Percentiles rank a stretch among this genome's conserved stretches.
Conservation (phyloP, 2,329 filamentous ascomycete species). For the Diaporthe longicolla region DNA sequence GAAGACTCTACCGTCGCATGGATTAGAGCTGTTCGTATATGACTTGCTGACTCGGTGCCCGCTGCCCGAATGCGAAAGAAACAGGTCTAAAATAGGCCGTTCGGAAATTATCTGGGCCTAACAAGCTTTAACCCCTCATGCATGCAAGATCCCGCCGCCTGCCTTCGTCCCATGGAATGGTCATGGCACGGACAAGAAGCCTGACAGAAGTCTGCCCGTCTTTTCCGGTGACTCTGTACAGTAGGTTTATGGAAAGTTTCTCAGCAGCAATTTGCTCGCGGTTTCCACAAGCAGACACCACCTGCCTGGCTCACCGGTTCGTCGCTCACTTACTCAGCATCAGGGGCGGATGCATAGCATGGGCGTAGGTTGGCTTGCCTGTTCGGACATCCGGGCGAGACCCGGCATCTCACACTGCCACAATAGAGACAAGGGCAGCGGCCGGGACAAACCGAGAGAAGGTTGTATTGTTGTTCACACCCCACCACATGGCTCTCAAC, state of each 20-base stretch:
- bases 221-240: neutral
- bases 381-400: slow-evolving; percentile 19
- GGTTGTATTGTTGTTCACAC: neutral
- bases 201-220: slow-evolving; percentile 31
- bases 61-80: slow-evolving; percentile 8
- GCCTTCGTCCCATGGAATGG: slow-evolving; percentile 6
- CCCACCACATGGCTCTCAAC: neutral
- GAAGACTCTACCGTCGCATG: slow-evolving; percentile 14
- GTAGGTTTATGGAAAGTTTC: neutral
- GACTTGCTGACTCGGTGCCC: slow-evolving; percentile 3
- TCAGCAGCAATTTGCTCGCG: neutral
- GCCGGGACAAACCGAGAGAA: neutral
- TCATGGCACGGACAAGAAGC: slow-evolving; percentile 8
- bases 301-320: neutral
- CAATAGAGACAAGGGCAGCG: slow-evolving; percentile 17
- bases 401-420: slow-evolving; percentile 20
- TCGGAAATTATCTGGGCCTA: slow-evolving; percentile 23
- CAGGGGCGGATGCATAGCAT: neutral
- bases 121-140: slow-evolving; percentile 29
- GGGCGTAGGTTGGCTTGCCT: neutral
- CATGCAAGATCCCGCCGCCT: slow-evolving; percentile 14
- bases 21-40: slow-evolving; percentile 8
- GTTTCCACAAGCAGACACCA: neutral
- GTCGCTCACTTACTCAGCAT: neutral
- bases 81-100: slow-evolving; percentile 14